Conservation (phyloP, 2,329 filamentous ascomycete species). For the Diaporthe sp. region DNA sequence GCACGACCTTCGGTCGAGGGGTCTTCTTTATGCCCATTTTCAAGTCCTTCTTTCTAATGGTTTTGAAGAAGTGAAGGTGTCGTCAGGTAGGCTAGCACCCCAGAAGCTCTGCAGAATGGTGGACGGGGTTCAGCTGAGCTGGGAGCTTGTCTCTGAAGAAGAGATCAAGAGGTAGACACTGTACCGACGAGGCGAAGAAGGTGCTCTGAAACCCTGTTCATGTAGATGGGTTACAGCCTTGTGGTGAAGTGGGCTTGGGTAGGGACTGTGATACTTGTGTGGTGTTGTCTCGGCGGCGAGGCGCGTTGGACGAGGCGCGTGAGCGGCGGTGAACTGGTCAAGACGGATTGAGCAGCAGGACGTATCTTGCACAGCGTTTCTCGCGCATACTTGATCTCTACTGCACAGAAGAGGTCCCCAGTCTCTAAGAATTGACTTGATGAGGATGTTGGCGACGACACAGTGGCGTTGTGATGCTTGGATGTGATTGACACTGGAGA, state of each 20-base stretch:
- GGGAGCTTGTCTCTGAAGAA: neutral
- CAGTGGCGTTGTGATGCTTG: neutral
- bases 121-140: neutral
- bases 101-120: too few species aligned
- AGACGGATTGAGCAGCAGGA: too few species aligned
- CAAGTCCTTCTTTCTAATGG: neutral
- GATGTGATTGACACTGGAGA: neutral
- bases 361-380: too few species aligned
- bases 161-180: neutral
- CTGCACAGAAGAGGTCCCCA: neutral
- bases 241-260: neutral
- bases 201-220: too few species aligned
- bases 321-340: neutral
- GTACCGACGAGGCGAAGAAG: neutral
- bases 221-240: too few species aligned
- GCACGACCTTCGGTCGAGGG: too few species aligned
- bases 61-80: neutral
- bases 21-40: neutral
- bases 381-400: rapidly evolving
- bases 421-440: neutral
- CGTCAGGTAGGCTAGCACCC: too few species aligned
- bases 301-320: neutral
- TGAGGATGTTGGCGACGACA: neutral
- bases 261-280: too few species aligned
- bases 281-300: neutral